These are phyloP conservation scores for Lactifluus echinatus DNA, from an alignment of 768 basidiomycete species.

Conservation along the genomic window DNA sequence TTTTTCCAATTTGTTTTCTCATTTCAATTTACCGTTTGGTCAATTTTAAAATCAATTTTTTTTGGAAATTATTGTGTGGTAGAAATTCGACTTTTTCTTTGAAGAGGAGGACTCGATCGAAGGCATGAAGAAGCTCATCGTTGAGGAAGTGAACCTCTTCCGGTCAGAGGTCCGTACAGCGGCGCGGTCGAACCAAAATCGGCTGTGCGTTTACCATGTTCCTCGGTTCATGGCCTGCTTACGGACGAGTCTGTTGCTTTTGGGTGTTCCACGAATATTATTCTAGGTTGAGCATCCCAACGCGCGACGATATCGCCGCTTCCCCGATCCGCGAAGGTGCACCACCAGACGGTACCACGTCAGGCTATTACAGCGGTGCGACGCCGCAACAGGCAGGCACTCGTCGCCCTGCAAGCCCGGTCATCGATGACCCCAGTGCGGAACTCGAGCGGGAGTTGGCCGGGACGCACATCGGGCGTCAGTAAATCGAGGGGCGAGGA, in stretches of 20 bases:
- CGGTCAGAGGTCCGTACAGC: conserved; percentile 76
- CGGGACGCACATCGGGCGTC: conserved; percentile 45
- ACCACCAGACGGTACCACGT: conserved; percentile 58
- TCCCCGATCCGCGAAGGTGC: conserved; percentile 61
- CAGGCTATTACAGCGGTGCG: conserved; percentile 44
- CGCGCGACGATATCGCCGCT: conserved; percentile 71
- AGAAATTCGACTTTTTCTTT: conserved; percentile 95
- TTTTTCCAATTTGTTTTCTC: too few species aligned
- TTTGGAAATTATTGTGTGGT: neutral
- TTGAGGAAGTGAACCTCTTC: conserved; percentile 87
- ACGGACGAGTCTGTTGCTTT: neutral
- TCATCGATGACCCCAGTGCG: conserved; percentile 79
- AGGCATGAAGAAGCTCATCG: conserved; percentile 93
- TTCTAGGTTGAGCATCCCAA: conserved; percentile 65
- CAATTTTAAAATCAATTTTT: neutral
- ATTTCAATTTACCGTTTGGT: too few species aligned
- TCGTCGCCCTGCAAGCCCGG: conserved; percentile 50
- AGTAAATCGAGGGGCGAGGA: neutral
- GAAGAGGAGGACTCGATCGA: conserved; percentile 96
- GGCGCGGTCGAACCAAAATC: conserved; percentile 72
- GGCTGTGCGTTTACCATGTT: conserved; percentile 34
- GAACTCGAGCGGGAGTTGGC: conserved; percentile 84
- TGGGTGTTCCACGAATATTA: neutral
- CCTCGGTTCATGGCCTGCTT: neutral
- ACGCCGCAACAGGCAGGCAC: conserved; percentile 17